A percentile compares a stretch with the other conserved stretches of the same genome.
phyloP scores from a whole-genome alignment of 352 stramenopile species.

The Phytophthora litchii region DNA sequence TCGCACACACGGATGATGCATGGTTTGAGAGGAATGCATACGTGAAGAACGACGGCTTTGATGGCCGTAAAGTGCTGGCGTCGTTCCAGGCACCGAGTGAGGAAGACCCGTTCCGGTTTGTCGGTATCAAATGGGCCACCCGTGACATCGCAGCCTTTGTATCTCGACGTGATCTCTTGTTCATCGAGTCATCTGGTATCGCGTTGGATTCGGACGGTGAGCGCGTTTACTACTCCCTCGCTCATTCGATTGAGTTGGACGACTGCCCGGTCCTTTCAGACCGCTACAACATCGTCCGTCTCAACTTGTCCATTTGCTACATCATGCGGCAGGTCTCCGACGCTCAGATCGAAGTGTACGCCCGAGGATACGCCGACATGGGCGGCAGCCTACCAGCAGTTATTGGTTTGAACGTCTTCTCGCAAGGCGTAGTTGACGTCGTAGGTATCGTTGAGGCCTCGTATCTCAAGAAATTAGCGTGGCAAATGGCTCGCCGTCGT shows the following conservation, averaged over 20 bases:
- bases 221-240: slow-evolving; percentile 52
- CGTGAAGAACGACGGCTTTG: slow-evolving; percentile 50
- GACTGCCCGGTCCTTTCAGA: slow-evolving; percentile 31
- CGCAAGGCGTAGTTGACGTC: slow-evolving; percentile 34
- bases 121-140: slow-evolving; percentile 56
- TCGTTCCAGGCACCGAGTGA: slow-evolving; percentile 45
- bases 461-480: slow-evolving; percentile 61
- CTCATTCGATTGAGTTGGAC: slow-evolving; percentile 48
- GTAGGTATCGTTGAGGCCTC: slow-evolving; percentile 54
- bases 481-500: slow-evolving; percentile 29
- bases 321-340: slow-evolving; percentile 48
- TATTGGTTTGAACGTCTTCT: slow-evolving; percentile 38
- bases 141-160: slow-evolving; percentile 41
- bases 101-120: slow-evolving; percentile 58
- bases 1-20: slow-evolving; percentile 40
- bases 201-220: slow-evolving; percentile 46
- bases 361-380: slow-evolving; percentile 48
- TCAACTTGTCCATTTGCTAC: slow-evolving; percentile 58
- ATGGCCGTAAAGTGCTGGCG: slow-evolving; percentile 43
- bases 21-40: slow-evolving; percentile 51
- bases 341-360: slow-evolving; percentile 53
- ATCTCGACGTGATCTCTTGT: slow-evolving; percentile 48
- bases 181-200: slow-evolving; percentile 54
- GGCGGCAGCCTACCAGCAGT: slow-evolving; percentile 41
- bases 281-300: slow-evolving; percentile 44